Conservation (phyloP, 768 basidiomycete genomes). For the Tulasnella sp. region DNA sequence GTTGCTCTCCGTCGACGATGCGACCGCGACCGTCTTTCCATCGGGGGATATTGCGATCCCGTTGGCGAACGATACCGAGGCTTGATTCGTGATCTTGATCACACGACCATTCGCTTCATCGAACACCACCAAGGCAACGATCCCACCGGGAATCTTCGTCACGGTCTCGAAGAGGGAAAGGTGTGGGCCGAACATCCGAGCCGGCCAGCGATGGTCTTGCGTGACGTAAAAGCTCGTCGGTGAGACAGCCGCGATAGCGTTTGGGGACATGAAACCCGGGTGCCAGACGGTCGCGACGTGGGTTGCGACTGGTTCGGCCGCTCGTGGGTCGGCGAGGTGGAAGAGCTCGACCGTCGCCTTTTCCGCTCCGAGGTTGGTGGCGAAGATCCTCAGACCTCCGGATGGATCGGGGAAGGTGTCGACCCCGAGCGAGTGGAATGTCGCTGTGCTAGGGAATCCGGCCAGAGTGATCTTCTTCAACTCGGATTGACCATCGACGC, state of each 20-base stretch:
- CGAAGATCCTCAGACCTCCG: constrained; percentile 42
- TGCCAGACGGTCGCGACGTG: constrained; percentile 52
- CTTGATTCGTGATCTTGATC: constrained; percentile 22
- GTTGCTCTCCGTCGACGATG: constrained; percentile 38
- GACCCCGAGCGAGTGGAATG: constrained; percentile 64
- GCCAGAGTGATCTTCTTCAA: constrained; percentile 32
- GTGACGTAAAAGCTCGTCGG: constrained; percentile 59
- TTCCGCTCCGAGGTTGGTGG: constrained; percentile 55
- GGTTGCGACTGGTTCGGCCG: constrained; percentile 26
- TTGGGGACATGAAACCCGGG: constrained; percentile 50
- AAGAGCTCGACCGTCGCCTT: constrained; percentile 62
- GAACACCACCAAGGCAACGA: constrained; percentile 41
- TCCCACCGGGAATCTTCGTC: constrained; percentile 46
- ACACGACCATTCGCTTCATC: not conserved
- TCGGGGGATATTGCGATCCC: constrained; percentile 50
- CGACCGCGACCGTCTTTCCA: constrained; percentile 43
- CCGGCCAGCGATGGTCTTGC: constrained; percentile 65
- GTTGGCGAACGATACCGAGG: constrained; percentile 49
- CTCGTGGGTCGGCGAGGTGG: constrained; percentile 27
- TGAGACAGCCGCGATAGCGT: constrained; percentile 53
- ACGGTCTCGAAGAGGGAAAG: constrained; percentile 46
- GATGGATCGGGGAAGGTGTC: constrained; percentile 41
- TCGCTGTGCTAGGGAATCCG: constrained; percentile 44
- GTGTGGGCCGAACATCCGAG: constrained; percentile 36
- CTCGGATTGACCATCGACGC: constrained; percentile 26